Conservation (phyloP, 768 basidiomycete species). For the Cystobasidiopsis lactophilus region DNA sequence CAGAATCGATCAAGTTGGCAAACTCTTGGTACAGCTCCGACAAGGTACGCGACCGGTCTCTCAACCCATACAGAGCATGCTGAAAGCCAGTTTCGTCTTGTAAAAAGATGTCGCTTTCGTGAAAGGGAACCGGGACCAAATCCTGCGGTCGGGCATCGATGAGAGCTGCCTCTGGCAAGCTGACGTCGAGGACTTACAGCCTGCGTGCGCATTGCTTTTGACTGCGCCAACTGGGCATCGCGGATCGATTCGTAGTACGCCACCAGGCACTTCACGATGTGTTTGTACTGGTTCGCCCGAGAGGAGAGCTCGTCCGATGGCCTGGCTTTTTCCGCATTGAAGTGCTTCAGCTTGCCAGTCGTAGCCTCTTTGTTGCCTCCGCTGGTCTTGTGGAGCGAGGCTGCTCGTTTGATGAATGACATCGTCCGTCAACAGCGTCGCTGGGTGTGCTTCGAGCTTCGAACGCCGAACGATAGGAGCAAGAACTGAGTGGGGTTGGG, state of each 20-base stretch:
- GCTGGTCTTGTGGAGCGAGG: too few relatives aligned
- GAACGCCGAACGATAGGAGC: too few relatives aligned
- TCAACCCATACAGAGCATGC: not conserved
- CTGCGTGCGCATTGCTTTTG: not conserved
- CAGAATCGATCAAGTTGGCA: not conserved
- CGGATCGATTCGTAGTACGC: not conserved
- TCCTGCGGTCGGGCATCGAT: too few relatives aligned
- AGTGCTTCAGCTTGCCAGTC: not conserved
- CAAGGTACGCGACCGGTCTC: not conserved
- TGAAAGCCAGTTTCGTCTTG: not conserved
- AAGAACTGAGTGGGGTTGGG: too few relatives aligned
- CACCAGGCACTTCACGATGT: not conserved
- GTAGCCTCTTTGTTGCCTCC: too few relatives aligned
- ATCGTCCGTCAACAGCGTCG: too few relatives aligned
- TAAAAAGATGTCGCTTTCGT: not conserved
- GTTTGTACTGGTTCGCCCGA: conserved; percentile 3
- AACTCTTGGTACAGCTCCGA: not conserved
- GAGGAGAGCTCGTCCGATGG: not conserved
- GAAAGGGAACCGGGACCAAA: not conserved
- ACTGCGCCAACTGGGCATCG: not conserved
- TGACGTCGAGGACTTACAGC: not conserved
- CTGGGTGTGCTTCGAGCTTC: too few relatives aligned
- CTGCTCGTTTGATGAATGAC: too few relatives aligned
- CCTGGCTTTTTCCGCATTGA: not conserved
- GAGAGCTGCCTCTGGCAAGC: too few relatives aligned